Evolutionary conservation across 176 grass and related monocot species (phyloP), one percentile per base, ranked within the genome.

Genomic region (Carex parvula): DNA sequence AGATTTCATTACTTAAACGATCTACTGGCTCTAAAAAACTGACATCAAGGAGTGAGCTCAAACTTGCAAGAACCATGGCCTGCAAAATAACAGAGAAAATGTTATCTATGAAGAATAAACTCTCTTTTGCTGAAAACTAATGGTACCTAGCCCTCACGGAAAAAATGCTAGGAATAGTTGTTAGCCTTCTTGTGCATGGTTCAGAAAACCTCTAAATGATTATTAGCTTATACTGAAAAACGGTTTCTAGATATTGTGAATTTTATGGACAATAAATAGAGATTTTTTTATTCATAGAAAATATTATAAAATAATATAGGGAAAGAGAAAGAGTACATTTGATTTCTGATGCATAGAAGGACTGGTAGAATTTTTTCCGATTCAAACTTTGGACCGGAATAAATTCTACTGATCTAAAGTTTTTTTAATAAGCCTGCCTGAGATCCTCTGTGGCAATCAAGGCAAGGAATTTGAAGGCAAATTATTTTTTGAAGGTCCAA

Each of bases 31-130:
- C 41, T 8, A 39, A 15, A 77, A 35, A 37, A 48, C 20, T 24
- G 79, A 56, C 37, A 82, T 79, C 55, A 90, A 26, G 84, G 37
- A 64, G 63, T 84, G 15, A 70, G 39, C 46, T 92, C 88, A 85
- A 90, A 94, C 52, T 85, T 81, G 76, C 93, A 92, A 2, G 81
- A 85, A 39, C 81, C 83, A 75, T 84, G 84, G 69, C 84, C 93
- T 94, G 88, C 81, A 90, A 85, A 79, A 74, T 66, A 62, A 42
- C n/a, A 20, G 10, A 80, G 30, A 81, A 81, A 67, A 52, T 26
- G 20, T 48, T 30, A 80, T 54, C 8, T n/a, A 64, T 10, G 15
- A 76, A 54, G 18, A 76, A 53, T 54, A 6, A 20, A 26, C 64
- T 35, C 10, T 52, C 20, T 30, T 76, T 53, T 76, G 9, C 46